Percentiles rank a stretch among this genome's conserved stretches.
phyloP scores from a whole-genome alignment of 176 grass and related monocot species.

The Musa itinerans region DNA sequence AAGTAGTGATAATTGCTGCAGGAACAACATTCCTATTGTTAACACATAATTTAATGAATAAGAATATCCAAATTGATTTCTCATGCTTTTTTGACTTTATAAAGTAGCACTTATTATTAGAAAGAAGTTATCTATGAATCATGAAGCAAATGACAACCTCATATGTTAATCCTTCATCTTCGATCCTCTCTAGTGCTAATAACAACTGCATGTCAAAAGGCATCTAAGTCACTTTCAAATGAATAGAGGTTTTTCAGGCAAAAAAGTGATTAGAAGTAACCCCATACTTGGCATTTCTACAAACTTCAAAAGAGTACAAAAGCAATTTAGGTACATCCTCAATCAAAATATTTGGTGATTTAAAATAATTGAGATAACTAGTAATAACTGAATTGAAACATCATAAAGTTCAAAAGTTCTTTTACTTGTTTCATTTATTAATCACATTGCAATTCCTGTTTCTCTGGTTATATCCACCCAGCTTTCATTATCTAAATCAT shows the following conservation, averaged over 20 bases:
- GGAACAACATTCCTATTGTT: neutral
- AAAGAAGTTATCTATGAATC: neutral
- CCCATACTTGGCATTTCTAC: neutral
- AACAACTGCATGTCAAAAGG: neutral
- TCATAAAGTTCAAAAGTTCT: too few relatives aligned
- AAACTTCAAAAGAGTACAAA: neutral
- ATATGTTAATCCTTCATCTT: slow-evolving; percentile 5
- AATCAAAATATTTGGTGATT: neutral
- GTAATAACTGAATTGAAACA: neutral
- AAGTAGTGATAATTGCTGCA: neutral
- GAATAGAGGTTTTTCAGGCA: neutral
- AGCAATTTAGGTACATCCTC: neutral
- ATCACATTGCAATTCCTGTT: neutral
- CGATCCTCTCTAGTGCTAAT: slow-evolving; percentile 2
- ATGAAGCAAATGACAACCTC: neutral
- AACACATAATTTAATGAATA: neutral
- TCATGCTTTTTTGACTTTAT: neutral
- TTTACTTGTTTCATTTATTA: neutral
- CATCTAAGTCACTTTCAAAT: too few relatives aligned
- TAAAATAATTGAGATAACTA: neutral
- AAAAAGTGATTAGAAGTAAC: neutral
- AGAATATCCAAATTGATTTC: neutral
- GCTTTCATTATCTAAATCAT: neutral
- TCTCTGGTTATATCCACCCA: neutral
- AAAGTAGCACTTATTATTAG: neutral